Evolutionary conservation across 805 yeast genomes (phyloP), one percentile per base, ranked within the genome.

Genomic region (Vanderwaltozyma verrucispora): DNA sequence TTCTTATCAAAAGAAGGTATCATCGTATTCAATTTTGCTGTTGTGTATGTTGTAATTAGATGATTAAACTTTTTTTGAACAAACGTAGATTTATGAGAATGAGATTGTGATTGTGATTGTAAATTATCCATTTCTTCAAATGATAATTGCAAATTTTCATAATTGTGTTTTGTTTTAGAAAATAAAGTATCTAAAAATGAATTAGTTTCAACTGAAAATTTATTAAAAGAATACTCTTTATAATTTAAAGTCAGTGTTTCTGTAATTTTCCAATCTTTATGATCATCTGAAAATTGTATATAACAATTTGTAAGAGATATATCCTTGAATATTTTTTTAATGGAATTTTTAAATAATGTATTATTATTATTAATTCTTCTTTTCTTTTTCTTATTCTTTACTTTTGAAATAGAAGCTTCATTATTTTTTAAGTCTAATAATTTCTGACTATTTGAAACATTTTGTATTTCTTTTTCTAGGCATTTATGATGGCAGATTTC

Each of bases 151-250:
- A 27, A 8, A 15, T 40, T 30, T 14, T 23, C 28, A 2, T 3
- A 11, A 2, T 28, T 24, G 13, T 24, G 12, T 12, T 14, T 32
- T 9, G 27, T 21, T 11, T 19, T 39, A 6, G 56, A 47, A 33
- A 43, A 52, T 23, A 53, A 32, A 13, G 32, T 19, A 37, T 56
- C 59, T 16, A 57, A 37, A 12, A 50, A 41, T 10, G 21, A 28
- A 20, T 41, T 47, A 3, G 56, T 47, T n/a, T 53, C 55, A 12
- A 24, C 21, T 3, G 51, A 39, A 35, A 56, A 57, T 33, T 48
- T 48, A 38, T 57, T 57, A 33, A 45, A 40, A 16, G 42, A 20
- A 7, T 19, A 31, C 27, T 30, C 13, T 25, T 16, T 26, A 10
- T 26, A 36, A 14, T 21, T 26, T 15, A 36, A 12, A 2, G 3